Conservation (phyloP, 2,329 filamentous ascomycete genomes). For the Cercospora sesami region DNA sequence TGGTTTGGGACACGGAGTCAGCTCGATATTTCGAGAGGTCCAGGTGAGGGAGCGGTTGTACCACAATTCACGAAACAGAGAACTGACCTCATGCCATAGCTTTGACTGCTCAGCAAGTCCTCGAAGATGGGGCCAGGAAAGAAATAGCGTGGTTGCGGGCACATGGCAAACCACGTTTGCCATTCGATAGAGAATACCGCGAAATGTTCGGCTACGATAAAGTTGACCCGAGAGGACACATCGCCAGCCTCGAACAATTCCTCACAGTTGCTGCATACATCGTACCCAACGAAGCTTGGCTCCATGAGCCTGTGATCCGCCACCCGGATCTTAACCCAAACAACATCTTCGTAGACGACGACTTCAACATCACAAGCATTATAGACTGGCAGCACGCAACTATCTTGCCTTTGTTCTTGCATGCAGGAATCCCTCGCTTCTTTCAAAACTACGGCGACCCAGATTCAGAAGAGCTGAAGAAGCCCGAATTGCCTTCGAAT, state of each 20-base stretch:
- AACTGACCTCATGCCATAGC: slow-evolving; percentile 3
- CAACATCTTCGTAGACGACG: slow-evolving; percentile 40
- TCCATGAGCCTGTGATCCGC: slow-evolving; percentile 32
- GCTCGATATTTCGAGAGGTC: slow-evolving; percentile 33
- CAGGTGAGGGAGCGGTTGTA: slow-evolving; percentile 25
- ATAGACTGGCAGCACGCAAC: slow-evolving; percentile 28
- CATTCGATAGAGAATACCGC: background rate
- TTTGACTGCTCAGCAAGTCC: slow-evolving; percentile 22
- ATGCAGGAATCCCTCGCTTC: background rate
- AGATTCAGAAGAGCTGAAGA: background rate
- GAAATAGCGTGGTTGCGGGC: slow-evolving; percentile 27
- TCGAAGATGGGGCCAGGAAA: slow-evolving; percentile 36
- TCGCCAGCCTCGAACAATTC: background rate
- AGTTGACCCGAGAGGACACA: background rate
- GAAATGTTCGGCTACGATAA: background rate
- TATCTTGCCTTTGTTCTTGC: slow-evolving; percentile 20
- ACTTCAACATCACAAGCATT: slow-evolving; percentile 36
- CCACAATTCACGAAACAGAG: no score
- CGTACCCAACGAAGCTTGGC: background rate
- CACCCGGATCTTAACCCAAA: slow-evolving; percentile 41
- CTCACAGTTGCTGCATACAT: background rate
- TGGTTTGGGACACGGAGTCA: slow-evolving; percentile 37
- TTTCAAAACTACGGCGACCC: background rate
- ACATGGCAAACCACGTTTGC: background rate
- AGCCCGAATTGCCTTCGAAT: background rate